These are phyloP conservation scores for Conoideocrella luteorostrata DNA, from an alignment of 2,329 filamentous ascomycete species.

Conservation along the genomic window DNA sequence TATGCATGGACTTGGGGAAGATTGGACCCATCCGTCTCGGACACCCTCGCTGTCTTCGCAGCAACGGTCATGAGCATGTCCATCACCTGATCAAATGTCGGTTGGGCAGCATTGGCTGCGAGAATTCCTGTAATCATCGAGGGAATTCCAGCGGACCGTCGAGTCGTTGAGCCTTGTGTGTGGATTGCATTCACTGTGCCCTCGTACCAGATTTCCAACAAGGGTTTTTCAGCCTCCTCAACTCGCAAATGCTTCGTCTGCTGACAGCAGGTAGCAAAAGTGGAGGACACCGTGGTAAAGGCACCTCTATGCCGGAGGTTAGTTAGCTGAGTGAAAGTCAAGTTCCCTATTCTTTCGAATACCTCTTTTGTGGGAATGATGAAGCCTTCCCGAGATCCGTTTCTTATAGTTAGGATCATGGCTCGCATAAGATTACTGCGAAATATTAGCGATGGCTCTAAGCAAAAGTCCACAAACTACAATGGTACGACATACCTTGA, in stretches of 20 bases:
- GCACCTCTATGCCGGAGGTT: slow-evolving; percentile 84
- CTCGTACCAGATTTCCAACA: slow-evolving; percentile 67
- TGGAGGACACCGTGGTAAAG: slow-evolving; percentile 86
- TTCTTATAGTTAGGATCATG: slow-evolving; percentile 49
- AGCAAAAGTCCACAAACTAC: not conserved
- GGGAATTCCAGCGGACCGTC: slow-evolving; percentile 87
- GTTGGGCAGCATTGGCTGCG: slow-evolving; percentile 52
- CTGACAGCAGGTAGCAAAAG: slow-evolving; percentile 76
- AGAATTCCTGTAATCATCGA: slow-evolving; percentile 79
- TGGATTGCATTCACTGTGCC: slow-evolving; percentile 64
- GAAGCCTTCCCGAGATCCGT: slow-evolving; percentile 34
- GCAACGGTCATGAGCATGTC: slow-evolving; percentile 55
- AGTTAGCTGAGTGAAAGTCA: slow-evolving; percentile 77
- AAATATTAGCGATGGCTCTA: not conserved
- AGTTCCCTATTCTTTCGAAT: slow-evolving; percentile 60
- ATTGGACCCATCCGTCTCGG: slow-evolving; percentile 56
- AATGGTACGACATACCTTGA: slow-evolving; percentile 57
- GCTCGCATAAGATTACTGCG: slow-evolving; percentile 64
- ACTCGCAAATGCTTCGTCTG: slow-evolving; percentile 43
- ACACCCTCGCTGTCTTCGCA: slow-evolving; percentile 42
- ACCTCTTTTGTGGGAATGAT: slow-evolving; percentile 45
- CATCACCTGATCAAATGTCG: slow-evolving; percentile 61
- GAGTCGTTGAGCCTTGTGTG: slow-evolving; percentile 72
- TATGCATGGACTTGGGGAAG: slow-evolving; percentile 90
- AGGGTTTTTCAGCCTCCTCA: slow-evolving; percentile 26